phyloP scores from a whole-genome alignment of 1,284 basidiomycete genomes.

The Entoloma clypeatum region DNA sequence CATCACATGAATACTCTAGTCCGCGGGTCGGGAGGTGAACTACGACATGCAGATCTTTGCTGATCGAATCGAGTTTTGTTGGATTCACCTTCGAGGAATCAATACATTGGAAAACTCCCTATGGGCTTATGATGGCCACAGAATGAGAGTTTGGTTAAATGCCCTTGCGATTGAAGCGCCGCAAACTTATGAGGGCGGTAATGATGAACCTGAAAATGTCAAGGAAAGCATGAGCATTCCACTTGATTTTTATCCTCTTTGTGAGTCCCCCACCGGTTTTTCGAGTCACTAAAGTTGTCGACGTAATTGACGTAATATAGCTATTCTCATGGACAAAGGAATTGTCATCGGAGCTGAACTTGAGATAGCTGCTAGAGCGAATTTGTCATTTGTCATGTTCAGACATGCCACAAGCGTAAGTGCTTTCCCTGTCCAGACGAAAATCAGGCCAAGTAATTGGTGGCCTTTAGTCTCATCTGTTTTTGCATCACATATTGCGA shows the following conservation, averaged over 20 bases:
- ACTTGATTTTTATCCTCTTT: constrained; percentile 93
- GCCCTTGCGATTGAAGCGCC: constrained; percentile 82
- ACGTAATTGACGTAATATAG: constrained; percentile 38
- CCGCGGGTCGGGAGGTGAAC: constrained; percentile 85
- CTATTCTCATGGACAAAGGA: constrained; percentile 97
- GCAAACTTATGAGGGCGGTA: constrained; percentile 34
- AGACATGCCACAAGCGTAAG: constrained; percentile 86
- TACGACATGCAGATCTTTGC: constrained; percentile 99
- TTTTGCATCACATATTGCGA: constrained; percentile 88
- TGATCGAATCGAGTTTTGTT: constrained; percentile 95
- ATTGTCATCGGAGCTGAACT: constrained; percentile 97
- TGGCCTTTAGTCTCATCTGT: constrained; percentile 76
- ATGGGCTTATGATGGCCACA: constrained; percentile 94
- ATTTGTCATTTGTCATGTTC: constrained; percentile 90
- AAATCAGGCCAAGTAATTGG: constrained; percentile 2
- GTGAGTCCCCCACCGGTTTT: constrained; percentile 46
- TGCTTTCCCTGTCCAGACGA: constrained; percentile 13
- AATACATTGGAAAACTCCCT: constrained; percentile 93
- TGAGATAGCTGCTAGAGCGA: constrained; percentile 73
- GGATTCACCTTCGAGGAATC: constrained; percentile 94
- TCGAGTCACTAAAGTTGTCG: background rate
- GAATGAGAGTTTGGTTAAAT: constrained; percentile 93
- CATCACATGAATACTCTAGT: constrained; percentile 36
- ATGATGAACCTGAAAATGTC: constrained; percentile 59
- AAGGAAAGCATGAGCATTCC: constrained; percentile 91